phyloP scores from a whole-genome alignment of 1,284 basidiomycete genomes.

The Tilletia caries region DNA sequence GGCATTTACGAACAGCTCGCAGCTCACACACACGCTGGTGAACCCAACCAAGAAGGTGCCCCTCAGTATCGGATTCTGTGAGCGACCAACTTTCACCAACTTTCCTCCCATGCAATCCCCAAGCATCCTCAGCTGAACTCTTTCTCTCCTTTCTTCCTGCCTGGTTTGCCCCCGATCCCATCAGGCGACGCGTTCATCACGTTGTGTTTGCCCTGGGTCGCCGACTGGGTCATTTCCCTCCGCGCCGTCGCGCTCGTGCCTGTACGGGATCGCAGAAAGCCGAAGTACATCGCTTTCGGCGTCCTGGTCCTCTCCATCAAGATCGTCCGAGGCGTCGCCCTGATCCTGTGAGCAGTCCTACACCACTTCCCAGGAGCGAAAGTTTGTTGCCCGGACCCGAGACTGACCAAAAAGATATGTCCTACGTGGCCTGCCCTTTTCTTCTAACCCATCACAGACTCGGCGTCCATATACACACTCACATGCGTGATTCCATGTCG shows the following conservation, averaged over 20 bases:
- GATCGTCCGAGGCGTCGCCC: neutral
- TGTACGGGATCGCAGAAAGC: neutral
- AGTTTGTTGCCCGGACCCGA: neutral
- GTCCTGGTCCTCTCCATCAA: neutral
- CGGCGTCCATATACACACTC: neutral
- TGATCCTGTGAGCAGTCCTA: neutral
- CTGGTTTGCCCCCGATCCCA: neutral
- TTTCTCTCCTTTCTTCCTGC: neutral
- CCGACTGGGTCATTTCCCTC: slow-evolving; percentile 9
- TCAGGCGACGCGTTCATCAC: slow-evolving; percentile 9
- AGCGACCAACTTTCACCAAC: neutral
- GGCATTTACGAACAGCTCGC: neutral
- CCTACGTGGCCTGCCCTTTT: neutral
- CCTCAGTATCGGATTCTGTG: neutral
- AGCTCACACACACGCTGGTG: slow-evolving; percentile 1
- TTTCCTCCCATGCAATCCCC: neutral
- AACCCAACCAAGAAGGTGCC: neutral
- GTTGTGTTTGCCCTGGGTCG: neutral
- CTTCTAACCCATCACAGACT: neutral
- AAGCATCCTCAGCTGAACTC: neutral
- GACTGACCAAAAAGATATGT: neutral
- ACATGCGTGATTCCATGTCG: neutral
- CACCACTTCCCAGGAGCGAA: neutral
- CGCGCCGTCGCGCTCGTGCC: slow-evolving; percentile 1
- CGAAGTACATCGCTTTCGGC: neutral